Evolutionary conservation across 116 monocot species (phyloP), one percentile per base, ranked within the genome.

Genomic region (Iris pallida): DNA sequence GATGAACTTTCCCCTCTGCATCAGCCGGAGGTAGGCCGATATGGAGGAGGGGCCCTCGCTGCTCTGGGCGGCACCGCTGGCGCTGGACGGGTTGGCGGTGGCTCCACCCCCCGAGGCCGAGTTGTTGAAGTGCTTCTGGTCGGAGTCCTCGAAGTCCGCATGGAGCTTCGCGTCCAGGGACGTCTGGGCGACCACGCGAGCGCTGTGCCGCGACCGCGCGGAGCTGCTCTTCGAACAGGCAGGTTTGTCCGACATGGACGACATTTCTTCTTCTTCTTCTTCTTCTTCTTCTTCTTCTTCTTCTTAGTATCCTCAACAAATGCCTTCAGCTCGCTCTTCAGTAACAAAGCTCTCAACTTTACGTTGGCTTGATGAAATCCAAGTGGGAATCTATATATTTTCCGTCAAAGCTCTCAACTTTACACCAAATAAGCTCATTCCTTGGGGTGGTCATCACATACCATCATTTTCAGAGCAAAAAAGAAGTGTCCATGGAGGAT

Each of bases 81-180:
- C 3, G 30, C 30, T 30, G 0, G 72, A 42, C 7, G 58, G 53
- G 42, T 58, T 65, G 16, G 72, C 78, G 0, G 72, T 70, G 5
- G 47, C 75, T 8, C 55, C 63, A 30, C 30, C 30, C 30, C 2
- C 30, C 30, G 30, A 30, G 30, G 30, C 30, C 3, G 30, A 30
- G 30, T 30, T 30, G 30, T 30, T n/a, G n/a, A n/a, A n/a, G 20
- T 73, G 84, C n/a, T n/a, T n/a, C 45, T 70, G 72, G 7, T 64
- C 82, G 0, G 80, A 75, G n/a, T 69, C 76, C 75, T 95, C 89
- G 57, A 91, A 96, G 48, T 85, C 82, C 0, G 82, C 82, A 52
- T 86, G 75, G 56, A 96, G 82, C 68, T 77, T 81, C 41, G 95
- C 89, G 55, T 96, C 95, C n/a, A 79, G 5, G n/a, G 81, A 68